phyloP scores from a whole-genome alignment of 768 basidiomycete species.

The Antrodiella citrinella region DNA sequence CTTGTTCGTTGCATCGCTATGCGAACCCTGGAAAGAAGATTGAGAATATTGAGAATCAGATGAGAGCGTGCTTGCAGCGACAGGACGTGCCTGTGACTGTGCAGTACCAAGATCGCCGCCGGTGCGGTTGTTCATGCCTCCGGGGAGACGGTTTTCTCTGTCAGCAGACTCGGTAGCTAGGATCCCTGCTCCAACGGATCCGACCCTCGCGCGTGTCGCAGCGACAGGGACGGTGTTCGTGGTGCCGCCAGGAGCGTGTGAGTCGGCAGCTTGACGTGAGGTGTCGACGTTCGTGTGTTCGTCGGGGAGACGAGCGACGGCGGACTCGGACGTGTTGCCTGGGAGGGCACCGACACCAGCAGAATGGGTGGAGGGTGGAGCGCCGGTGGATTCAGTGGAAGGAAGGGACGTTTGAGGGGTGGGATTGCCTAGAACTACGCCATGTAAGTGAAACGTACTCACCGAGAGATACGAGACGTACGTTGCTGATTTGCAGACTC shows the following conservation, averaged over 20 bases:
- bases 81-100: background rate
- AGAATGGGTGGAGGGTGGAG: conserved; percentile 10
- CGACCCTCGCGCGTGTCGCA: background rate
- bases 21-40: background rate
- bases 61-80: background rate
- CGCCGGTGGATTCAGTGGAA: conserved; percentile 11
- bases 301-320: conserved; percentile 42
- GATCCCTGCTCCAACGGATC: background rate
- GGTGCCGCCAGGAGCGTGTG: background rate
- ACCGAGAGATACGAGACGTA: too few relatives aligned
- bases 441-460: background rate
- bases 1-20: background rate
- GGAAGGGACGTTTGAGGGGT: conserved; percentile 20
- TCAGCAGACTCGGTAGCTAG: background rate
- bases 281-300: conserved; percentile 17
- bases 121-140: background rate
- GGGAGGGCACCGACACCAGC: conserved; percentile 44
- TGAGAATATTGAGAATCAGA: background rate
- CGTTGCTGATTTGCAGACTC: too few relatives aligned
- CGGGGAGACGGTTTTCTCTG: background rate
- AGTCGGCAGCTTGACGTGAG: background rate
- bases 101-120: background rate
- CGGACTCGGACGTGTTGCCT: conserved; percentile 34
- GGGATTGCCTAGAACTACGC: conserved; percentile 15
- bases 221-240: background rate